Evolutionary conservation across 805 yeast genomes (phyloP).

Genomic region (Nakazawaea pomicola): DNA sequence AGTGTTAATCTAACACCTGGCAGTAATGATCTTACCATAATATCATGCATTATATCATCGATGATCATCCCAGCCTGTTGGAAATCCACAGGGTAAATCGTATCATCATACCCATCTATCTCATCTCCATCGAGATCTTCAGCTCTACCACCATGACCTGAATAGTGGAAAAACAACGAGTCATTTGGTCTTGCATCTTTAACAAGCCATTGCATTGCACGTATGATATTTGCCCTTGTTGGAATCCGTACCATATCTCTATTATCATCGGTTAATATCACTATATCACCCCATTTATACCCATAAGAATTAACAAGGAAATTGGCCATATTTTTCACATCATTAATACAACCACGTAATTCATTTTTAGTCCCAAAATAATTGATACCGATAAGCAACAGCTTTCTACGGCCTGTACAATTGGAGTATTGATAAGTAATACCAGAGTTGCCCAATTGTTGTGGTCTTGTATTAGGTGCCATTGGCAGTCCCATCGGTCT

Average conservation of each 20-base stretch:
- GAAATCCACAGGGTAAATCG: constrained; percentile 39
- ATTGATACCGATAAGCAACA: constrained; percentile 73
- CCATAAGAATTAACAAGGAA: constrained; percentile 36
- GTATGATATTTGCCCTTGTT: constrained; percentile 60
- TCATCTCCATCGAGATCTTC: constrained; percentile 44
- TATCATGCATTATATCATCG: constrained; percentile 71
- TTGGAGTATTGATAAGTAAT: constrained; percentile 29
- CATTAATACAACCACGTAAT: constrained; percentile 78
- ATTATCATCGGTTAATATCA: constrained; percentile 55
- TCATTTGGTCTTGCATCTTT: constrained; percentile 71
- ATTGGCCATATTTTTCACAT: constrained; percentile 48
- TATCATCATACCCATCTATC: constrained; percentile 30
- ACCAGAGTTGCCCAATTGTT: constrained; percentile 6
- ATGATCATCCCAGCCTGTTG: constrained; percentile 60
- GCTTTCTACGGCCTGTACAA: constrained; percentile 70
- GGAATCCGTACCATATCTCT: constrained; percentile 46
- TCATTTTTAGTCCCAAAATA: constrained; percentile 60
- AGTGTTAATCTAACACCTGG: constrained; percentile 77
- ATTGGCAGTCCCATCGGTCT: constrained; percentile 5
- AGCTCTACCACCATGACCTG: constrained; percentile 83
- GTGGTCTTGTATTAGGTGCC: constrained; percentile 4
- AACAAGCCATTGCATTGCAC: constrained; percentile 82
- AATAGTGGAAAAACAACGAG: constrained; percentile 74
- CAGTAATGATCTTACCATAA: constrained; percentile 63
- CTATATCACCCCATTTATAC: constrained; percentile 50